Conservation (phyloP, 805 yeast genomes). For the Candida nanaspora region DNA sequence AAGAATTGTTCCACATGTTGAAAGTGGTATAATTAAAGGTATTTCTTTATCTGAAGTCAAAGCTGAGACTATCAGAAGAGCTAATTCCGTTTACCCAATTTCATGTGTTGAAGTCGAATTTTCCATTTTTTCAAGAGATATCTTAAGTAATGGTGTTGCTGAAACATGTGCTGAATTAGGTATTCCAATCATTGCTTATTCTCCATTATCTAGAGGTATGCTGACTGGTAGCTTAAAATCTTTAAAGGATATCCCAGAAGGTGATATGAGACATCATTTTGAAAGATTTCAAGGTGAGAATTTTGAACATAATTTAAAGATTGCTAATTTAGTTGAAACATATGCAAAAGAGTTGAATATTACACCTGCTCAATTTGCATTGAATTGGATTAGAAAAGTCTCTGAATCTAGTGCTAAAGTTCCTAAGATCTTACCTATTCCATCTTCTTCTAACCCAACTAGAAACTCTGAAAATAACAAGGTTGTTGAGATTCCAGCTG, state of each 20-base stretch:
- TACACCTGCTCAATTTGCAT: conserved; percentile 60
- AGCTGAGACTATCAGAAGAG: conserved; percentile 52
- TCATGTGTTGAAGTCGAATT: conserved; percentile 73
- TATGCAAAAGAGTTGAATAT: conserved; percentile 39
- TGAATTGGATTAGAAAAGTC: conserved; percentile 39
- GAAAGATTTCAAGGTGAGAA: conserved; percentile 56
- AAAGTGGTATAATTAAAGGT: conserved; percentile 60
- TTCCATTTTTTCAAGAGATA: conserved; percentile 62
- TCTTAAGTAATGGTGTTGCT: conserved; percentile 55
- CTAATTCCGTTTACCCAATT: conserved; percentile 49
- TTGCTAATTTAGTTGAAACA: conserved; percentile 42
- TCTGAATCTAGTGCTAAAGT: conserved; percentile 9
- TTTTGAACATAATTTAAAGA: conserved; percentile 40
- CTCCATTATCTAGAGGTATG: conserved; percentile 78
- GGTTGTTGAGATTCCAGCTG: conserved; percentile 40
- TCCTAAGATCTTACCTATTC: conserved; percentile 69
- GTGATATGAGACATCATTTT: conserved; percentile 43
- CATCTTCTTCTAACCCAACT: conserved; percentile 57
- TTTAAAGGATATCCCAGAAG: conserved; percentile 40
- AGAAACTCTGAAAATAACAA: conserved; percentile 59
- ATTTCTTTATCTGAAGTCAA: conserved; percentile 71
- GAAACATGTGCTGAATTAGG: conserved; percentile 47
- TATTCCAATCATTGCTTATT: conserved; percentile 70
- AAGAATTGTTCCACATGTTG: conserved; percentile 50
- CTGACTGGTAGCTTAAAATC: conserved; percentile 55